Conservation (phyloP, 2,329 filamentous ascomycete species). For the Colletotrichum godetiae region DNA sequence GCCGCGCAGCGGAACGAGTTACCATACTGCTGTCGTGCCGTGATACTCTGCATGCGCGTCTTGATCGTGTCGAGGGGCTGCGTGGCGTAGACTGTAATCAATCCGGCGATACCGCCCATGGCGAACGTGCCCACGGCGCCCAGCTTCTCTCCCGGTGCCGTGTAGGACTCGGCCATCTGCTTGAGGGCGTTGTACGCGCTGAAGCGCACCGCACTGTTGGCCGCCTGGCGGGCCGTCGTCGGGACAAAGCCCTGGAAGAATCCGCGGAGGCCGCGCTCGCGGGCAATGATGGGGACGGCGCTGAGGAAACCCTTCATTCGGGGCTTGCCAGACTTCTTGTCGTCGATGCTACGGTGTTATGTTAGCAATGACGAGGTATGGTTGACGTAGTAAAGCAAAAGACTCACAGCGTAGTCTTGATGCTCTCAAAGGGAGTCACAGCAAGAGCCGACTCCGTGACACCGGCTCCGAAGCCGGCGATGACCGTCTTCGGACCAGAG, state of each 20-base stretch:
- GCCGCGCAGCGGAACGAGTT: constrained; percentile 88
- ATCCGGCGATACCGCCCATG: constrained; percentile 87
- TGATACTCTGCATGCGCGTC: constrained; percentile 97
- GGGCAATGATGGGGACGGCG: constrained; percentile 86
- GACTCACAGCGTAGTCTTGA: constrained; percentile 90
- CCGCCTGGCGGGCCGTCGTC: constrained; percentile 92
- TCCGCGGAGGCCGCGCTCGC: constrained; percentile 87
- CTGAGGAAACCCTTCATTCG: constrained; percentile 93
- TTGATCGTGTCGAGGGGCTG: constrained; percentile 92
- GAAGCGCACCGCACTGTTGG: constrained; percentile 93
- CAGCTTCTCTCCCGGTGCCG: constrained; percentile 93
- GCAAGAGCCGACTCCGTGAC: constrained; percentile 93
- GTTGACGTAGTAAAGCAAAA: background rate
- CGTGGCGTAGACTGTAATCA: constrained; percentile 87
- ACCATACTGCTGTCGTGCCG: constrained; percentile 83
- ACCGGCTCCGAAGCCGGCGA: constrained; percentile 94
- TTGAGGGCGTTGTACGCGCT: constrained; percentile 90
- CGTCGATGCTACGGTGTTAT: constrained; percentile 79
- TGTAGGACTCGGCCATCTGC: constrained; percentile 92
- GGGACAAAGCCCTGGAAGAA: constrained; percentile 98
- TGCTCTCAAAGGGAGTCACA: constrained; percentile 96
- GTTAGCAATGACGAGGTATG: background rate
- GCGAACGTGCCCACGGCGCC: constrained; percentile 89
- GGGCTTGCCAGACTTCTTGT: constrained; percentile 86
- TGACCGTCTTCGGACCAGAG: constrained; percentile 88